Percentiles rank a stretch among this genome's conserved stretches.
These are phyloP conservation scores for Mycena olivaceomarginata DNA, from an alignment of 768 basidiomycete species.

Conservation along the genomic window DNA sequence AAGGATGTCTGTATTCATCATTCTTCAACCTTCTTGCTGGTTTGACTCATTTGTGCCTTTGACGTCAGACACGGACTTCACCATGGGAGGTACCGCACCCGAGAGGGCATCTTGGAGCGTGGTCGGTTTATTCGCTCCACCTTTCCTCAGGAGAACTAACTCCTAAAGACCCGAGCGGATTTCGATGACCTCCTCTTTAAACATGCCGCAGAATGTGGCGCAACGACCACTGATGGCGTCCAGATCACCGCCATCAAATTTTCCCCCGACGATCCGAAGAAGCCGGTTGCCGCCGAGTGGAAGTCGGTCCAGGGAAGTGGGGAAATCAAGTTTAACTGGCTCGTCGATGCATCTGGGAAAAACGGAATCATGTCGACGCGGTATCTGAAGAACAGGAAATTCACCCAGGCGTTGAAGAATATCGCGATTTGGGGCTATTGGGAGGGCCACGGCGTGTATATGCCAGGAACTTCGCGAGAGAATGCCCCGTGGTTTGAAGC, in stretches of 20 bases:
- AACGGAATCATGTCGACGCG: slow-evolving; percentile 75
- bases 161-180: too few relatives aligned
- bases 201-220: too few relatives aligned
- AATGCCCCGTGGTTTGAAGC: slow-evolving; percentile 74
- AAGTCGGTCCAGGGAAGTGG: slow-evolving; percentile 22
- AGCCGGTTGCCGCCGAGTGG: slow-evolving; percentile 64
- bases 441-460: slow-evolving; percentile 68
- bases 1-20: slow-evolving; percentile 74
- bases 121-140: slow-evolving; percentile 63
- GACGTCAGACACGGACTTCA: not conserved
- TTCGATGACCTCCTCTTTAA: too few relatives aligned
- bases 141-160: slow-evolving; percentile 69
- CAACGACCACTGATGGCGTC: slow-evolving; percentile 65
- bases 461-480: slow-evolving; percentile 60
- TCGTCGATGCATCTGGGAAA: slow-evolving; percentile 79
- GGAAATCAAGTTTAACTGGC: slow-evolving; percentile 66
- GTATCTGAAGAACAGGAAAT: slow-evolving; percentile 67
- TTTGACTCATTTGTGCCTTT: not conserved
- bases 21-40: slow-evolving; percentile 63
- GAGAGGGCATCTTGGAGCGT: slow-evolving; percentile 68
- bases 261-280: slow-evolving; percentile 45
- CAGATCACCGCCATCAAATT: slow-evolving; percentile 69
- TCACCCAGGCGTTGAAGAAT: slow-evolving; percentile 71
- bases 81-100: too few relatives aligned
- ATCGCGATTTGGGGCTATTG: slow-evolving; percentile 84